Conservation (phyloP, 441 rosid genomes). For the Mallotus japonicus region DNA sequence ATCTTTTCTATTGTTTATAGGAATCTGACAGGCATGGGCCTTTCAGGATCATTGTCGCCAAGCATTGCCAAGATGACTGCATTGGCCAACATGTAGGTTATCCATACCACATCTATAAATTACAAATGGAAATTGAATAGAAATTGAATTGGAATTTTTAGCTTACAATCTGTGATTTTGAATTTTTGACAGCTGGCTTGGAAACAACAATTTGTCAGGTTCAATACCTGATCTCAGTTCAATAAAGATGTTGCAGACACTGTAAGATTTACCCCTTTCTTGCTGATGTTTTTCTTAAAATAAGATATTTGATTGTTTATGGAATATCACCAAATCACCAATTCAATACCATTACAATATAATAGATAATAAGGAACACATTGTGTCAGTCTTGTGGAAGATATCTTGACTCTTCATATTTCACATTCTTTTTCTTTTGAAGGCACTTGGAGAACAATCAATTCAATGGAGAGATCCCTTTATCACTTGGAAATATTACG, state of each 20-base stretch:
- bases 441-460: constrained; percentile 86
- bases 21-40: constrained; percentile 67
- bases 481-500: constrained; percentile 50
- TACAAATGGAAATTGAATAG: constrained; percentile 5
- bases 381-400: not conserved
- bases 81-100: constrained; percentile 64
- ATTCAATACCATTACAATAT: not conserved
- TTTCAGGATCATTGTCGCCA: constrained; percentile 69
- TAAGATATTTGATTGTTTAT: constrained; percentile 5
- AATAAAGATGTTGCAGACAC: constrained; percentile 46
- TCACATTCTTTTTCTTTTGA: constrained; percentile 27
- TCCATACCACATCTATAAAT: constrained; percentile 10
- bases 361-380: not conserved
- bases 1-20: constrained; percentile 33
- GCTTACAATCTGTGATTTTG: constrained; percentile 14
- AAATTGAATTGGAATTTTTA: not conserved
- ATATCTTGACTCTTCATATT: constrained; percentile 19
- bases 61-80: constrained; percentile 62
- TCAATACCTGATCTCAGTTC: constrained; percentile 65
- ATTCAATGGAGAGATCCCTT: constrained; percentile 58
- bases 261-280: constrained; percentile 46
- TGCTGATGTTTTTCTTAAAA: constrained; percentile 10
- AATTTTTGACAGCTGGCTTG: constrained; percentile 60
- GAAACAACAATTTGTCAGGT: constrained; percentile 70
- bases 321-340: not conserved